Base-by-base conservation (phyloP, 495 filamentous ascomycete genomes). In the Paragyromitra xinjiangensis region DNA sequence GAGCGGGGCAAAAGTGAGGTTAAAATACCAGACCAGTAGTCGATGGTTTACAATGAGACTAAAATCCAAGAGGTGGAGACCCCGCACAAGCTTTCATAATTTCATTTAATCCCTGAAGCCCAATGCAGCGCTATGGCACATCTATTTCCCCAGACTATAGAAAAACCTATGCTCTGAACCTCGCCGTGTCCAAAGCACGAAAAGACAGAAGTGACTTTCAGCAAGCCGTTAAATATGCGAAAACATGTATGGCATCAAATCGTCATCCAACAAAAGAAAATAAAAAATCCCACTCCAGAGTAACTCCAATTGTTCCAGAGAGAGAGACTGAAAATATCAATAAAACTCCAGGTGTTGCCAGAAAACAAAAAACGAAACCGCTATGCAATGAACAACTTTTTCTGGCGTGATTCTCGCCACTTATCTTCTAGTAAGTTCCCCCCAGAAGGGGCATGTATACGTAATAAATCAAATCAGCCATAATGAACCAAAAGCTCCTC, bases 341-440 rank as follows among this genome's bases (percentile, higher is more conserved):
- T 50, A 56, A 22, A 55, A 64, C 62, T 34, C 65, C 65, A 75
- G 26, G 5, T 26, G 34, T 5, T 42, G 7, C 19, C 29, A 62
- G 12, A 62, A 45, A 26, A 55, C 19, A 58, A 72, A 59, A 44
- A 64, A 39, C 11, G 48, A 72, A 64, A 45, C 68, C 58, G 48
- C 59, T 77, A 73, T 77, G 66, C 69, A 65, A 73, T 77, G 34
- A 77, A 76, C 66, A 76, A 66, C 70, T 67, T 77, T 64, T 73
- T 58, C 51, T 29, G 51, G 51, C 66, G 56, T 64, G 42, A 29
- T 63, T 70, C 44, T 53, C 64, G 37, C 44, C 37, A 71, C 24
- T 39, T 19, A 61, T 39, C 29, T 67, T 53, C 42, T 61, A 76
- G 50, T 71, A 26, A 75, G 42, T 56, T 42, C 37, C 40, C 51